These are phyloP conservation scores for Rhizopus stolonifer DNA, from an alignment of 371 early-diverging fungal genomes.

Conservation along the genomic window DNA sequence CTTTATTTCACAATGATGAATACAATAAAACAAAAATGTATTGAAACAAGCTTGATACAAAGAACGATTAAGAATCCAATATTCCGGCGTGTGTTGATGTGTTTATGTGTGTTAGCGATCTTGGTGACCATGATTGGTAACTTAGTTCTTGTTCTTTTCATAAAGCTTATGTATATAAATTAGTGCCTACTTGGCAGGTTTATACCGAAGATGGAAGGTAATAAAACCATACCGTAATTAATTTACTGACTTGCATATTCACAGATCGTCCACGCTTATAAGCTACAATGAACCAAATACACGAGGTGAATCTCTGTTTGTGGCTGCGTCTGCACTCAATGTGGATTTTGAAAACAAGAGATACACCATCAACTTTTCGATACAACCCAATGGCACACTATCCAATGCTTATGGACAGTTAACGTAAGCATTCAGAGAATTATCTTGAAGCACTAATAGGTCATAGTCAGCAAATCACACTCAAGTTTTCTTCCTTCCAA, in stretches of 20 bases:
- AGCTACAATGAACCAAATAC: constrained; percentile 28
- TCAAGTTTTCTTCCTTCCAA: constrained; percentile 29
- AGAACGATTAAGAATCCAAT: background rate
- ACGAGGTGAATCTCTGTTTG: constrained; percentile 28
- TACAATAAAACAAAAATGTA: background rate
- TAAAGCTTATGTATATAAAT: background rate
- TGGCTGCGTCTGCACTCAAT: constrained; percentile 28
- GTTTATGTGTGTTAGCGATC: constrained; percentile 10
- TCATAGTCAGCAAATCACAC: constrained; percentile 25
- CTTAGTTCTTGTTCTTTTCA: background rate
- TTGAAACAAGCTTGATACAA: background rate
- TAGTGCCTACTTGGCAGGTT: constrained; percentile 39
- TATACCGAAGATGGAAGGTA: constrained; percentile 40
- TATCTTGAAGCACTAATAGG: no score
- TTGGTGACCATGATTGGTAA: constrained; percentile 17
- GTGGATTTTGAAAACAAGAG: constrained; percentile 32
- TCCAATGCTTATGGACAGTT: constrained; percentile 30
- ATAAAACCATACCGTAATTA: background rate
- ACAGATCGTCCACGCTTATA: constrained; percentile 21
- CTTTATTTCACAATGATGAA: background rate
- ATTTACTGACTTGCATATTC: background rate
- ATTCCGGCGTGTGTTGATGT: constrained; percentile 6
- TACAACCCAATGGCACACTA: constrained; percentile 33
- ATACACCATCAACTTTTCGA: constrained; percentile 28
- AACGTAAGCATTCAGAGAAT: constrained; percentile 15